Percentiles rank a stretch among this genome's conserved stretches.
phyloP scores from a whole-genome alignment of 148 eudicot genomes.

The Pouteria glomerata region DNA sequence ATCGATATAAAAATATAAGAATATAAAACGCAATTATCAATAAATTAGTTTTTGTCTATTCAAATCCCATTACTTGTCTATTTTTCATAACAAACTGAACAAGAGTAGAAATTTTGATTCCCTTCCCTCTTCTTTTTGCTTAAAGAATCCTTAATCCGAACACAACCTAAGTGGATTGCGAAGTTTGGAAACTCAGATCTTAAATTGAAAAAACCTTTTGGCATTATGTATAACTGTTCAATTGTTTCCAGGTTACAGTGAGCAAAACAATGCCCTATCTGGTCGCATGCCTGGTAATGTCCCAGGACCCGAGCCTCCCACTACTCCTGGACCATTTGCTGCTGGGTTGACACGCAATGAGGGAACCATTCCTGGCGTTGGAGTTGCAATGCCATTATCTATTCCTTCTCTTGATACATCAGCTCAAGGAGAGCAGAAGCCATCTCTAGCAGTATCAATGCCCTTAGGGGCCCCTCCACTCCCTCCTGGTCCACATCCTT shows the following conservation, averaged over 20 bases:
- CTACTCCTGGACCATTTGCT: conserved; percentile 82
- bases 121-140: no score
- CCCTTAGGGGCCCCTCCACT: conserved; percentile 85
- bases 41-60: no score
- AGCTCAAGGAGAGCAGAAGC: conserved; percentile 72
- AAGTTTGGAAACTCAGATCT: no score
- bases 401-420: conserved; percentile 59
- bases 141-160: no score
- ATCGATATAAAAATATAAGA: no score
- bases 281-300: conserved; percentile 65
- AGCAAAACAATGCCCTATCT: conserved; percentile 55
- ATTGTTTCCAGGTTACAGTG: conserved; percentile 62
- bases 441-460: conserved; percentile 43
- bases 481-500: conserved; percentile 98
- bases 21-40: no score
- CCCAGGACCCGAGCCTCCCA: conserved; percentile 52
- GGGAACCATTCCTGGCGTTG: conserved; percentile 96
- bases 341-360: conserved; percentile 81
- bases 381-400: conserved; percentile 87
- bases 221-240: background rate
- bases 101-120: no score
- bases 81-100: no score
- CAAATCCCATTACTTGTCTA: no score
- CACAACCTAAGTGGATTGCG: no score
- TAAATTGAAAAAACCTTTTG: background rate